Percentiles rank a stretch among this genome's conserved stretches.
These are phyloP conservation scores for Trichophyton verrucosum DNA, from an alignment of 2,329 filamentous ascomycete species.

Conservation along the genomic window DNA sequence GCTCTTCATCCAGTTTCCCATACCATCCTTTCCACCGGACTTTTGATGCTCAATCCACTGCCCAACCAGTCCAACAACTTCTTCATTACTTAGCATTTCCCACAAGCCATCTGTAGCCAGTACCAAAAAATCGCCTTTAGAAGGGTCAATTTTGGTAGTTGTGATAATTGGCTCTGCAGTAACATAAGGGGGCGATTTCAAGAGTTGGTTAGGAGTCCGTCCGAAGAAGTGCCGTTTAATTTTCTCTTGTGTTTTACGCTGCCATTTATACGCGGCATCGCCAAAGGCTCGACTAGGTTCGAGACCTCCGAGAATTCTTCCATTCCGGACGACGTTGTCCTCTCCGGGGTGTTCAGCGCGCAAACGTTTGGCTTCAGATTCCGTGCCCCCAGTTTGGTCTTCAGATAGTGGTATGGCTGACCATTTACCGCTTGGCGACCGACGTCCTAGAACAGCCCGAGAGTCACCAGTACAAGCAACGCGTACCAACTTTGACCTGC, in stretches of 20 bases:
- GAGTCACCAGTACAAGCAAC: conserved; percentile 94
- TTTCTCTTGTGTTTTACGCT: conserved; percentile 65
- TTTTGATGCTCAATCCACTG: conserved; percentile 83
- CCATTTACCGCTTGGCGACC: conserved; percentile 73
- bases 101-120: conserved; percentile 94
- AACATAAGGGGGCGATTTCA: conserved; percentile 91
- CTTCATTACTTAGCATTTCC: conserved; percentile 99
- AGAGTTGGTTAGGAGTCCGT: conserved; percentile 58
- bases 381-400: conserved; percentile 86
- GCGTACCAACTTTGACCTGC: conserved; percentile 69
- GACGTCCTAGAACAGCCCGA: conserved; percentile 79
- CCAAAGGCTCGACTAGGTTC: conserved; percentile 93
- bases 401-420: conserved; percentile 76
- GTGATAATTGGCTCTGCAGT: conserved; percentile 93
- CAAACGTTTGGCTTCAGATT: conserved; percentile 69
- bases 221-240: conserved; percentile 82
- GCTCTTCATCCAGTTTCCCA: conserved; percentile 54
- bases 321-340: conserved; percentile 73
- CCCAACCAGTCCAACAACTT: conserved; percentile 90
- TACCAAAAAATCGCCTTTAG: conserved; percentile 87
- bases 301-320: conserved; percentile 78
- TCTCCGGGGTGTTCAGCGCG: conserved; percentile 81
- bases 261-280: conserved; percentile 96
- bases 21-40: conserved; percentile 27
- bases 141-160: conserved; percentile 78